Percentiles rank a stretch among this genome's conserved stretches.
Conservation (phyloP, 2,329 filamentous ascomycete species). For the Parafenestella ontariensis region DNA sequence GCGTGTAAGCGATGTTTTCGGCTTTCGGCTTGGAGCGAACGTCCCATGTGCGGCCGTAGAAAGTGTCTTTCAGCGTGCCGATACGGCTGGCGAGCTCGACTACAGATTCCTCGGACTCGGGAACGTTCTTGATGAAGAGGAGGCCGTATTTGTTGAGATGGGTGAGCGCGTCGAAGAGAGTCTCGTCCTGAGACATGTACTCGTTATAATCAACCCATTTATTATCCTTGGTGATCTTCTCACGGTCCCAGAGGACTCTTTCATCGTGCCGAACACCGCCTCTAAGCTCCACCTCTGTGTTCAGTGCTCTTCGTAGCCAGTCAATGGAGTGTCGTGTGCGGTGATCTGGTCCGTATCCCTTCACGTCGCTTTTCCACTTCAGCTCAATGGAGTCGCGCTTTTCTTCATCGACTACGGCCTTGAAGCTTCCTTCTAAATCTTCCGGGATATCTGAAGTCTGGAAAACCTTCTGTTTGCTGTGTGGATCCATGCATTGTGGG, state of each 20-base stretch:
- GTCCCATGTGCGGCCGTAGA: constrained; percentile 92
- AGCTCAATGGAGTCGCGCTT: constrained; percentile 61
- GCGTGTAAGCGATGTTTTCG: constrained; percentile 91
- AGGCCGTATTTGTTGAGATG: constrained; percentile 73
- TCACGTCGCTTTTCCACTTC: constrained; percentile 67
- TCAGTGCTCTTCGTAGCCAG: constrained; percentile 40
- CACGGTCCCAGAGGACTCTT: constrained; percentile 56
- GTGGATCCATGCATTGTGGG: constrained; percentile 63
- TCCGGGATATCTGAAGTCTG: constrained; percentile 68
- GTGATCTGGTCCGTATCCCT: constrained; percentile 52
- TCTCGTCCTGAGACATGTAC: constrained; percentile 69
- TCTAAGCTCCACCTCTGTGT: constrained; percentile 38
- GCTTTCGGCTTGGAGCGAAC: constrained; percentile 81
- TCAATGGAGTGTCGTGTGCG: constrained; percentile 49
- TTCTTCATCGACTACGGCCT: constrained; percentile 41
- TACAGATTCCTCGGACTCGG: constrained; percentile 70
- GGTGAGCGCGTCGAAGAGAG: constrained; percentile 67
- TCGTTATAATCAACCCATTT: constrained; percentile 71
- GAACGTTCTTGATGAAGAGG: constrained; percentile 78
- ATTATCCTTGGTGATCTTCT: constrained; percentile 57
- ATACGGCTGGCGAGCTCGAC: constrained; percentile 73
- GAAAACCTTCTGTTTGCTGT: constrained; percentile 70
- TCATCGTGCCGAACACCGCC: constrained; percentile 46
- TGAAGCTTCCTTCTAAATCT: constrained; percentile 46
- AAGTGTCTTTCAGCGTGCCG: constrained; percentile 81